phyloP scores from a whole-genome alignment of 768 basidiomycete species.

The Phylloporus rhodoxanthus region DNA sequence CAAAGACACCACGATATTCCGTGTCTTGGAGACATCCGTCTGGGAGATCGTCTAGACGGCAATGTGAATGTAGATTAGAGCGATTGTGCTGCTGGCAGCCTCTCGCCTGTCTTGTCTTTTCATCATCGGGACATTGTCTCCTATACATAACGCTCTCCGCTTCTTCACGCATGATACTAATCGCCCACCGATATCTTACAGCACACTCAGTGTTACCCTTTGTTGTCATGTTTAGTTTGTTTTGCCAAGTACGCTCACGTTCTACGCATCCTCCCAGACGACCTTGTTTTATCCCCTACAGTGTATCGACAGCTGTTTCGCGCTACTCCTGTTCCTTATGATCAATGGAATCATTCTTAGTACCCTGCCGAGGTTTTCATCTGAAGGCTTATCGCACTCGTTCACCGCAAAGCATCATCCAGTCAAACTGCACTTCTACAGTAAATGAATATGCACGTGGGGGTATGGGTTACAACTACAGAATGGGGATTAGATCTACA shows the following conservation, averaged over 20 bases:
- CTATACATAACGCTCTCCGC: conserved; percentile 5
- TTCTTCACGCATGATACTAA: conserved; percentile 7
- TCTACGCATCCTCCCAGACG: conserved; percentile 7
- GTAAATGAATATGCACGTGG: conserved; percentile 6
- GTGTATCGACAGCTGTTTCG: conserved; percentile 26
- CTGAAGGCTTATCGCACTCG: neutral
- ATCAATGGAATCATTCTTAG: conserved; percentile 9
- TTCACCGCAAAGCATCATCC: neutral
- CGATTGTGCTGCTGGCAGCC: conserved; percentile 19
- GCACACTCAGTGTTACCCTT: conserved; percentile 17
- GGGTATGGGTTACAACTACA: conserved; percentile 9
- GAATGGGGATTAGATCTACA: conserved; percentile 16
- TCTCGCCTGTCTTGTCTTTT: neutral
- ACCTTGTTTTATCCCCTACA: conserved; percentile 6
- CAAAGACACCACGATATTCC: conserved; percentile 68
- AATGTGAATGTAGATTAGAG: neutral
- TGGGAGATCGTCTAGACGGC: conserved; percentile 55
- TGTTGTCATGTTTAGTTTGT: conserved; percentile 17
- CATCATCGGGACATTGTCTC: conserved; percentile 10
- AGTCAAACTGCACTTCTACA: conserved; percentile 6
- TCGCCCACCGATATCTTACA: conserved; percentile 22
- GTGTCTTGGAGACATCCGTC: conserved; percentile 73
- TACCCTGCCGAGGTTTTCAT: neutral
- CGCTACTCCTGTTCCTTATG: conserved; percentile 11
- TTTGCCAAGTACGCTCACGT: conserved; percentile 11